Evolutionary conservation across 441 rosid genomes (phyloP).

Genomic region (Melastoma candidum): DNA sequence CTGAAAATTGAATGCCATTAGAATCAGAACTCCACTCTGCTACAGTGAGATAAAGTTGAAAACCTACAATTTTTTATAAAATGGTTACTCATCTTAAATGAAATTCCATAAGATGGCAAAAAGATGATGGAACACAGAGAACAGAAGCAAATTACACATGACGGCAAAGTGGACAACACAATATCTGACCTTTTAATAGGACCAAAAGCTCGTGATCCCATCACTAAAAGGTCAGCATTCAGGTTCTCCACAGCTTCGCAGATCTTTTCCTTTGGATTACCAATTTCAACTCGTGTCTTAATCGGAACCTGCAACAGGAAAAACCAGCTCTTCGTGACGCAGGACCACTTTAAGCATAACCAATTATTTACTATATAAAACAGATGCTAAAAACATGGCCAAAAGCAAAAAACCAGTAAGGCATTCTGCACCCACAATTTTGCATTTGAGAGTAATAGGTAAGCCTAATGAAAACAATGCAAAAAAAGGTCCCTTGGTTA

Average conservation of each 20-base stretch:
- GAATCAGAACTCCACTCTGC: too few species aligned
- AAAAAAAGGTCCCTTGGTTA: too few species aligned
- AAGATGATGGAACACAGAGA: not conserved
- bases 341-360: not conserved
- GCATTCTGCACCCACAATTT: too few species aligned
- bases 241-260: constrained; percentile 58
- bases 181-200: constrained; percentile 58
- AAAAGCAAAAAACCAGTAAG: too few species aligned
- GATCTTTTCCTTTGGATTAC: constrained; percentile 79
- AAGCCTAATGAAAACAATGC: too few species aligned
- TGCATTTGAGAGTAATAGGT: too few species aligned
- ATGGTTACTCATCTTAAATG: too few species aligned
- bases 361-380: not conserved
- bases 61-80: too few species aligned
- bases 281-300: constrained; percentile 60
- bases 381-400: too few species aligned
- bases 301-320: constrained; percentile 39
- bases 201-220: constrained; percentile 75
- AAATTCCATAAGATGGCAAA: not conserved
- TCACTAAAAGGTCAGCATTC: constrained; percentile 67
- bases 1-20: too few species aligned
- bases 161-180: not conserved
- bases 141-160: not conserved
- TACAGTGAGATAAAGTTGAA: too few species aligned
- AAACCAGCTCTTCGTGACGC: not conserved